These are phyloP conservation scores for Delphinella strobiligena DNA, from an alignment of 2,329 filamentous ascomycete genomes.

Conservation along the genomic window DNA sequence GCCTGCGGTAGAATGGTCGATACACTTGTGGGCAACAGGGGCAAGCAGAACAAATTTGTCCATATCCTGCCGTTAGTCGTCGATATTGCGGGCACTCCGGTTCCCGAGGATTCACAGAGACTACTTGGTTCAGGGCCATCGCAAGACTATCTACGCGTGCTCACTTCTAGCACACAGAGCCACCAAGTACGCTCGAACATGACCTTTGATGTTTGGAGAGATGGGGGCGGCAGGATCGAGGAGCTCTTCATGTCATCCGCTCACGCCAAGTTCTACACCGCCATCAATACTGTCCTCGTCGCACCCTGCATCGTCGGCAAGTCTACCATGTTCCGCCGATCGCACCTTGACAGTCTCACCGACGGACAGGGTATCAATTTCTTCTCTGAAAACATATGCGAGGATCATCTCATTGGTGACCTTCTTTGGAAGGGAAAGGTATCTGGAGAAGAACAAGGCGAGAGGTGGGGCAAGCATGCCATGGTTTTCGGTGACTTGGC, in stretches of 20 bases:
- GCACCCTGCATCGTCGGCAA: slow-evolving; percentile 94
- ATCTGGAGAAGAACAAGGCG: slow-evolving; percentile 20
- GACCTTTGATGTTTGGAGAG: neutral
- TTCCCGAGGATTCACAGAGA: slow-evolving; percentile 14
- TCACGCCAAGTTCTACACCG: slow-evolving; percentile 94
- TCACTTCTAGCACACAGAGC: slow-evolving; percentile 14
- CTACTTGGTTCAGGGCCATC: slow-evolving; percentile 9
- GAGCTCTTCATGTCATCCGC: slow-evolving; percentile 90
- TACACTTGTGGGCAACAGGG: slow-evolving; percentile 58
- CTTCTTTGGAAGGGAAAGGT: slow-evolving; percentile 66
- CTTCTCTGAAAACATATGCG: slow-evolving; percentile 94
- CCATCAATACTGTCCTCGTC: slow-evolving; percentile 84
- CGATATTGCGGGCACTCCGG: slow-evolving; percentile 41
- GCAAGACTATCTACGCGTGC: slow-evolving; percentile 10
- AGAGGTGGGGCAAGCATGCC: slow-evolving; percentile 61
- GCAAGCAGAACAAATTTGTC: slow-evolving; percentile 67
- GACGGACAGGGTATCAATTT: slow-evolving; percentile 65
- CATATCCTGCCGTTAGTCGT: slow-evolving; percentile 86
- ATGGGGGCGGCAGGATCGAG: slow-evolving; percentile 71
- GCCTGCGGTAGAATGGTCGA: slow-evolving; percentile 84
- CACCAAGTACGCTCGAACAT: slow-evolving; percentile 14
- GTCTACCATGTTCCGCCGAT: slow-evolving; percentile 95
- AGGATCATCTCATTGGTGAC: slow-evolving; percentile 92
- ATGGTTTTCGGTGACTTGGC: slow-evolving; percentile 77
- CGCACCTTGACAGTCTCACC: slow-evolving; percentile 69